Evolutionary conservation across 2,329 filamentous ascomycete species (phyloP).

Genomic region (Beauveria sp.): DNA sequence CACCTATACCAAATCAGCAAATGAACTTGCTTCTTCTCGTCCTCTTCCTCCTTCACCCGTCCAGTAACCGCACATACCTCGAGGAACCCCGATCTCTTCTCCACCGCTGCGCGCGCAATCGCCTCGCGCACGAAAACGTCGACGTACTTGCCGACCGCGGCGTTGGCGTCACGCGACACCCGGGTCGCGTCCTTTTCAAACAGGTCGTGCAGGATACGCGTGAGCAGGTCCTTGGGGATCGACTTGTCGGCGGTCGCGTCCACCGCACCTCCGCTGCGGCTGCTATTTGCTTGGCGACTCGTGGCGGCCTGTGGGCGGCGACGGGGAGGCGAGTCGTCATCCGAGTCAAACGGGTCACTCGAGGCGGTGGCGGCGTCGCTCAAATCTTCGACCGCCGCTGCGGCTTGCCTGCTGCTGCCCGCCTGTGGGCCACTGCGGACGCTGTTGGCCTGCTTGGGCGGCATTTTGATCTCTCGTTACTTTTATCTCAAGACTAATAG

Average conservation of each 20-base stretch:
- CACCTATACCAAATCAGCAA: slow-evolving; percentile 40
- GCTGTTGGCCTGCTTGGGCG: slow-evolving; percentile 32
- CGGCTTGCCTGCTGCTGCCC: slow-evolving; percentile 17
- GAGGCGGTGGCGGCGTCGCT: slow-evolving; percentile 17
- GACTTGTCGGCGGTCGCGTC: slow-evolving; percentile 32
- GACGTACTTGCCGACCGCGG: slow-evolving; percentile 73
- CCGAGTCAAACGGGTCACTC: slow-evolving; percentile 28
- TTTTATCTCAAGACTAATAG: not conserved
- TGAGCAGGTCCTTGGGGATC: slow-evolving; percentile 68
- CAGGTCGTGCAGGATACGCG: slow-evolving; percentile 68
- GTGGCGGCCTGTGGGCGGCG: slow-evolving; percentile 11
- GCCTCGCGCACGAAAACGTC: slow-evolving; percentile 88
- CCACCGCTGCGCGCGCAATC: slow-evolving; percentile 67
- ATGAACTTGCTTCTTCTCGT: not conserved
- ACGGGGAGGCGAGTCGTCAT: slow-evolving; percentile 18
- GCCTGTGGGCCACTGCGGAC: slow-evolving; percentile 30
- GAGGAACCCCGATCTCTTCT: slow-evolving; percentile 62
- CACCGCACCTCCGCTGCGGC: slow-evolving; percentile 16
- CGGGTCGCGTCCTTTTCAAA: slow-evolving; percentile 66
- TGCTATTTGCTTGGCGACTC: not conserved
- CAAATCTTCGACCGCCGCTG: slow-evolving; percentile 16
- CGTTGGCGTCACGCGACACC: slow-evolving; percentile 70
- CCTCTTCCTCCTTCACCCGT: not conserved
- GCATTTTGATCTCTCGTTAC: slow-evolving; percentile 25
- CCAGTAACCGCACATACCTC: slow-evolving; percentile 44